Conservation (phyloP, 2,329 filamentous ascomycete genomes). For the Trichoderma sp. region DNA sequence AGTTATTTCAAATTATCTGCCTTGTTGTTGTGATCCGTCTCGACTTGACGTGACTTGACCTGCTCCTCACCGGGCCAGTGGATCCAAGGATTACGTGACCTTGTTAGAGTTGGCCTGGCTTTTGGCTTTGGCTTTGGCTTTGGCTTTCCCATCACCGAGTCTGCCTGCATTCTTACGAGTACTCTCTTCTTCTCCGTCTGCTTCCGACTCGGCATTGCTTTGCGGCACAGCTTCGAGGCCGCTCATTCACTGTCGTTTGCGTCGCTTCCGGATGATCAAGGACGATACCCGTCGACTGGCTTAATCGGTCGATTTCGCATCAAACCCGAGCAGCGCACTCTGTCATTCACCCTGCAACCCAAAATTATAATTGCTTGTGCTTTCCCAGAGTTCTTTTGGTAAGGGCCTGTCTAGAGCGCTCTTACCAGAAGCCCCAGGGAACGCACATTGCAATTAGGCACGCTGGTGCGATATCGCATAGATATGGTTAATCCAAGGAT, state of each 20-base stretch:
- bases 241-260: neutral
- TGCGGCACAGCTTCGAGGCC: neutral
- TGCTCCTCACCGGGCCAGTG: neutral
- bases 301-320: neutral
- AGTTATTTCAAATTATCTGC: neutral
- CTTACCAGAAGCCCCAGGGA: slow-evolving; percentile 5
- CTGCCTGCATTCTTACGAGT: neutral
- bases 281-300: neutral
- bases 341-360: neutral
- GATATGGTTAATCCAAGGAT: slow-evolving; percentile 48
- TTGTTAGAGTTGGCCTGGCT: slow-evolving; percentile 4
- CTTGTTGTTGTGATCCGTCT: neutral
- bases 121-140: neutral
- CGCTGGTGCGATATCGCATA: slow-evolving; percentile 20
- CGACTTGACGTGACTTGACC: too few species aligned
- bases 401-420: neutral
- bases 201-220: neutral
- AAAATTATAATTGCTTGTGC: neutral
- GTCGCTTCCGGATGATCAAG: slow-evolving; percentile 1
- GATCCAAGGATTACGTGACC: slow-evolving; percentile 14
- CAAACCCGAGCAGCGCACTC: neutral
- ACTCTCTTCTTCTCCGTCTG: neutral
- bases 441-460: neutral
- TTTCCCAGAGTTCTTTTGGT: slow-evolving; percentile 3
- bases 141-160: neutral